Conservation (phyloP, 2,329 filamentous ascomycete genomes). For the Xylariaceae sp. region DNA sequence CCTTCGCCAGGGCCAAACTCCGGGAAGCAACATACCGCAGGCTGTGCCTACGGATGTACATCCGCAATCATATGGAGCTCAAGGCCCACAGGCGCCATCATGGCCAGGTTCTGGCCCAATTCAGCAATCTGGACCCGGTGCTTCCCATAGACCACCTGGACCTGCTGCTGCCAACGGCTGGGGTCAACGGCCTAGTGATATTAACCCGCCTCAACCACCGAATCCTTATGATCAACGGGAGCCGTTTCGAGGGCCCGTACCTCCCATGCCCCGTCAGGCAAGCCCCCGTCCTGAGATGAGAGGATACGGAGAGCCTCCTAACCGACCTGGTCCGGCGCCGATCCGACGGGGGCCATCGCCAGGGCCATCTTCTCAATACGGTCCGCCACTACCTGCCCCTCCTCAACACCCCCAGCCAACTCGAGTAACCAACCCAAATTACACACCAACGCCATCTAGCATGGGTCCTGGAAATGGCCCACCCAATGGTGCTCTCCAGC, state of each 20-base stretch:
- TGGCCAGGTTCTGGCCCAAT: conserved; percentile 75
- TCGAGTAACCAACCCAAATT: conserved; percentile 38
- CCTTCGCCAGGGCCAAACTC: conserved; percentile 72
- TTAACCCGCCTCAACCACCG: conserved; percentile 70
- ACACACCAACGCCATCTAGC: conserved; percentile 34
- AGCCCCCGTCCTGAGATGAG: conserved; percentile 72
- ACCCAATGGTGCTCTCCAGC: conserved; percentile 38
- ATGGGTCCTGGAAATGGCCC: conserved; percentile 40
- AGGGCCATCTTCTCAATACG: conserved; percentile 47
- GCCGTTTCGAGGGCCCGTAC: conserved; percentile 60
- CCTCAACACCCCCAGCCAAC: conserved; percentile 39
- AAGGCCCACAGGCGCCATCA: conserved; percentile 77
- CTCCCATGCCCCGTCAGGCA: conserved; percentile 63
- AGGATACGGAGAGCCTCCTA: conserved; percentile 62
- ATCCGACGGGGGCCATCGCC: conserved; percentile 50
- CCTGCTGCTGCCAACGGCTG: conserved; percentile 52
- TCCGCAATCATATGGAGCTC: conserved; percentile 84
- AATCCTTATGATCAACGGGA: conserved; percentile 82
- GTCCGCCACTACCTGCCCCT: conserved; percentile 43
- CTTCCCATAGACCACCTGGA: conserved; percentile 56
- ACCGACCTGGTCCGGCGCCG: conserved; percentile 47
- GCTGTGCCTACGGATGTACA: conserved; percentile 95
- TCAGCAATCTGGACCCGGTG: conserved; percentile 41
- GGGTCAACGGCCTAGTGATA: conserved; percentile 63
- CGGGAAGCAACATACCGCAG: conserved; percentile 60